Percentiles rank a stretch among this genome's conserved stretches.
Evolutionary conservation across 306 rosid genomes (phyloP).

Genomic region (Dicorynia guianensis): DNA sequence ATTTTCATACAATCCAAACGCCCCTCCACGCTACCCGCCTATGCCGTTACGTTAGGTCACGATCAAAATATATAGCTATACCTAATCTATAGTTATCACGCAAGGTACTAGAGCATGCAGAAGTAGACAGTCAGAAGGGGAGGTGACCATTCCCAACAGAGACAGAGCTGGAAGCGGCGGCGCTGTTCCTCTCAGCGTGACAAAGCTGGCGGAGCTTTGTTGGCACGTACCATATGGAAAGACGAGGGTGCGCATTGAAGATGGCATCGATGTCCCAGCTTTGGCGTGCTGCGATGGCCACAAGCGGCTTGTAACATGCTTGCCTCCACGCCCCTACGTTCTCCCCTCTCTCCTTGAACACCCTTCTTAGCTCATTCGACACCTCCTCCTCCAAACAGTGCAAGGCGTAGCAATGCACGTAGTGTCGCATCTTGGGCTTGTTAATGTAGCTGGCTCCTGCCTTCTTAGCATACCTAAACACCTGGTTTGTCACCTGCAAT

Average conservation of each 20-base stretch:
- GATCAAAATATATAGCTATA: too few species aligned
- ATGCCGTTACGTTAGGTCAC: too few species aligned
- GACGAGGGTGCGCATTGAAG: conserved; percentile 81
- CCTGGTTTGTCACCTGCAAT: conserved; percentile 86
- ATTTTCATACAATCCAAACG: too few species aligned
- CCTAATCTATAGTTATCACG: too few species aligned
- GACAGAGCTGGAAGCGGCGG: conserved; percentile 64
- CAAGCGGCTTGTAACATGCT: conserved; percentile 86
- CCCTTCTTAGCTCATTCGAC: conserved; percentile 72
- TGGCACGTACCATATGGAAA: conserved; percentile 91
- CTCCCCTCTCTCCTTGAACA: conserved; percentile 79
- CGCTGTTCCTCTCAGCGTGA: conserved; percentile 74
- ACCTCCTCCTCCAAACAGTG: conserved; percentile 85
- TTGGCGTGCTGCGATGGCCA: conserved; percentile 73
- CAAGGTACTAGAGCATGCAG: not conserved
- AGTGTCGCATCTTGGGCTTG: conserved; percentile 99
- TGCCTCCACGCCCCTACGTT: conserved; percentile 93
- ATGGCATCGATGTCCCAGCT: conserved; percentile 97
- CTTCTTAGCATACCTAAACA: conserved; percentile 82
- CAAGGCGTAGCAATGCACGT: conserved; percentile 91
- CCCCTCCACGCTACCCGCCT: too few species aligned
- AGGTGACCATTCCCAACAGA: conserved; percentile 50
- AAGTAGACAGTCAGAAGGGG: conserved; percentile 39
- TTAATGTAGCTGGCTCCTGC: conserved; percentile 95
- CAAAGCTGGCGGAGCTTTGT: conserved; percentile 96